A percentile compares a stretch with the other conserved stretches of the same genome.
These are phyloP conservation scores for Dictyostelium firmibasis DNA, from an alignment of 78 protist genomes.

Conservation along the genomic window DNA sequence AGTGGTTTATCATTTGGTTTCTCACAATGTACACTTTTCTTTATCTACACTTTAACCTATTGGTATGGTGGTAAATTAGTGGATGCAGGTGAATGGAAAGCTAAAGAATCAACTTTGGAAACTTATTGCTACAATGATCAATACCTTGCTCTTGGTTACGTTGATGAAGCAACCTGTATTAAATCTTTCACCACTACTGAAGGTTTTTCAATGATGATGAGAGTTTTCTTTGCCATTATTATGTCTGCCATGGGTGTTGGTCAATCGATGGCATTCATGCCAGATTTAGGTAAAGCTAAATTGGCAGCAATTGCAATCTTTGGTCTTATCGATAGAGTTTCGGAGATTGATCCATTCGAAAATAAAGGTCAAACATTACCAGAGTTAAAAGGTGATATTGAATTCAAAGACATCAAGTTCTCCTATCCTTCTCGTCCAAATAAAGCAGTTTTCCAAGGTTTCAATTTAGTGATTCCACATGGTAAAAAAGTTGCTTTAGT, in stretches of 20 bases:
- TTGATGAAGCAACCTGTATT: not conserved
- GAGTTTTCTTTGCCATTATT: conserved; percentile 67
- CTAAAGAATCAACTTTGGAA: not conserved
- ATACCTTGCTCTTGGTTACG: not conserved
- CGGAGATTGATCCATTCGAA: conserved; percentile 47
- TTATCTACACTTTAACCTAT: conserved; percentile 55
- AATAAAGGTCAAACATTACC: conserved; percentile 7
- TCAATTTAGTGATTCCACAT: conserved; percentile 43
- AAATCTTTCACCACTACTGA: conserved; percentile 14
- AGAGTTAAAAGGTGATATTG: conserved; percentile 63
- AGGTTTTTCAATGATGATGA: conserved; percentile 58
- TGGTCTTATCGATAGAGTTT: conserved; percentile 17
- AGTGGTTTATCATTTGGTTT: conserved; percentile 70
- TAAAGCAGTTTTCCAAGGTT: conserved; percentile 39
- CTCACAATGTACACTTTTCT: conserved; percentile 48
- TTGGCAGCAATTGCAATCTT: conserved; percentile 54
- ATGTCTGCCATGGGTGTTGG: conserved; percentile 73
- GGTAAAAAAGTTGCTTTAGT: conserved; percentile 92
- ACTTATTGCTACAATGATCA: not conserved
- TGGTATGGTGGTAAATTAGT: conserved; percentile 87
- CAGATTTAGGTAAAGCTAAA: conserved; percentile 66
- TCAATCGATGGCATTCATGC: conserved; percentile 40
- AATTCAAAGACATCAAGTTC: conserved; percentile 81
- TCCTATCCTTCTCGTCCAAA: conserved; percentile 75
- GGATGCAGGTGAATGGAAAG: conserved; percentile 56